phyloP scores from a whole-genome alignment of 495 filamentous ascomycete genomes.

The Penicillium parvum region DNA sequence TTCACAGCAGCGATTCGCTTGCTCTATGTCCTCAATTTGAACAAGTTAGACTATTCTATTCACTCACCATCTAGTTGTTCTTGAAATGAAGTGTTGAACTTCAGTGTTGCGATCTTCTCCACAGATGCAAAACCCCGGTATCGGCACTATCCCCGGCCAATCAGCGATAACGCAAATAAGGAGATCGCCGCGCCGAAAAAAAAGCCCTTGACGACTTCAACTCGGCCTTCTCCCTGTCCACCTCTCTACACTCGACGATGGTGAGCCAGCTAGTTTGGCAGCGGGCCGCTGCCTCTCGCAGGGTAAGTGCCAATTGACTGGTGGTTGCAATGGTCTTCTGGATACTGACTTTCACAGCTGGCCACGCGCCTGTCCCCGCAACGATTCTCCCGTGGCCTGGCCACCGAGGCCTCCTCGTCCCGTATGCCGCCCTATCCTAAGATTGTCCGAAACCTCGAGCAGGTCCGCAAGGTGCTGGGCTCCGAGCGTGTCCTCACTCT shows the following conservation, averaged over 20 bases:
- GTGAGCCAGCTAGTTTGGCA: constrained; percentile 36
- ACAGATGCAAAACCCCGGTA: constrained; percentile 20
- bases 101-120: constrained; percentile 5
- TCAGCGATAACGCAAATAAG: constrained; percentile 23
- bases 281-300: constrained; percentile 28
- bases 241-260: constrained; percentile 24
- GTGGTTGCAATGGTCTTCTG: not conserved
- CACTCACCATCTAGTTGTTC: too few species aligned
- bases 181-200: constrained; percentile 11
- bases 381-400: constrained; percentile 26
- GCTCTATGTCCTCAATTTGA: too few species aligned
- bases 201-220: constrained; percentile 17
- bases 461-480: constrained; percentile 27
- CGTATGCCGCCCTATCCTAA: constrained; percentile 31
- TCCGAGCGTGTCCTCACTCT: constrained; percentile 66
- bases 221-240: constrained; percentile 16
- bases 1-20: too few species aligned
- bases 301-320: constrained; percentile 17
- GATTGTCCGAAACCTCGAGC: constrained; percentile 30
- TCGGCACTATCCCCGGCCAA: constrained; percentile 21
- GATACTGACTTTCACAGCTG: constrained; percentile 16
- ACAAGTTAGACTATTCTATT: too few species aligned
- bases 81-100: too few species aligned
- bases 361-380: constrained; percentile 27
- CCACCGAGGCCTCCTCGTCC: constrained; percentile 30